phyloP scores from a whole-genome alignment of 2,329 filamentous ascomycete species.

The Passalora sequoiae region DNA sequence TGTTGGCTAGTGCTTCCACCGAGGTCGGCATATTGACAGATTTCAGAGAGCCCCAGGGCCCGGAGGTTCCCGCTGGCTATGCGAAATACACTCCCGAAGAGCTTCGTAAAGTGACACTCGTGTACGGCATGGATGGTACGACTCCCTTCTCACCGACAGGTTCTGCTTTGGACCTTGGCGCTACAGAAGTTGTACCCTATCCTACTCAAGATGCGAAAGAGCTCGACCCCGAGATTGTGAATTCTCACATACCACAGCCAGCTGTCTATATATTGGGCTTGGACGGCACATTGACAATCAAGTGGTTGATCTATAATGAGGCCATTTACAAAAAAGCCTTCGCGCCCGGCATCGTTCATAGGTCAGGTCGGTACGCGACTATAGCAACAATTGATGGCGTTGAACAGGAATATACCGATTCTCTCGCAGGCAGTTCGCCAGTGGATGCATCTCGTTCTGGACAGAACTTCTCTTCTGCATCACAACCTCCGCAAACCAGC shows the following conservation, averaged over 20 bases:
- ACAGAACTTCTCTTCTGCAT: no score
- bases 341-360: conserved; percentile 7
- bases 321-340: conserved; percentile 1
- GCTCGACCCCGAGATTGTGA: conserved; percentile 60
- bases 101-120: neutral
- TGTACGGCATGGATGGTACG: conserved; percentile 44
- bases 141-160: conserved; percentile 77
- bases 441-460: neutral
- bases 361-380: conserved; percentile 6
- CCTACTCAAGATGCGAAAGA: no score
- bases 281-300: conserved; percentile 75
- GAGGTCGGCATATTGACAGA: conserved; percentile 75
- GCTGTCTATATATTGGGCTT: conserved; percentile 81
- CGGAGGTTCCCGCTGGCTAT: conserved; percentile 3
- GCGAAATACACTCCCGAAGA: conserved; percentile 1
- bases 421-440: neutral
- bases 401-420: neutral
- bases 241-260: conserved; percentile 75
- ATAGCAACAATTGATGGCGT: neutral
- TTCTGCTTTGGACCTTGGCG: conserved; percentile 64
- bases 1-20: conserved; percentile 72
- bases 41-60: conserved; percentile 49
- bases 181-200: conserved; percentile 16
- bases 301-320: conserved; percentile 78
- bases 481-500: no score